Percentiles rank a stretch among this genome's conserved stretches.
Conservation (phyloP, 2,329 filamentous ascomycete genomes). For the Cladophialophora chaetospira region DNA sequence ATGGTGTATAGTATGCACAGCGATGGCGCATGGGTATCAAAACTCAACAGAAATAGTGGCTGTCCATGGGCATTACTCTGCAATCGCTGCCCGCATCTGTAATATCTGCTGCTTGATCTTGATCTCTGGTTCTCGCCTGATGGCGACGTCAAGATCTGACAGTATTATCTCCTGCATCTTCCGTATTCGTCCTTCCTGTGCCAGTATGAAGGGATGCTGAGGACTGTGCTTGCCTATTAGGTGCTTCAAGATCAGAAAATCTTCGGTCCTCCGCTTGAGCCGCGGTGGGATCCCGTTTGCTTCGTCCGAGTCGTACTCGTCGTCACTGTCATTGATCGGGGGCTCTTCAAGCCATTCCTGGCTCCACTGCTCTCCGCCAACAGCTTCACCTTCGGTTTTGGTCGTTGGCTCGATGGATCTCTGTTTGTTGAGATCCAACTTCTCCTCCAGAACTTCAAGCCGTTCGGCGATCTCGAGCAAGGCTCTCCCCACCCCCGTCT, state of each 20-base stretch:
- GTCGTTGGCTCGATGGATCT: constrained; percentile 24
- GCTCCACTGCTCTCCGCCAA: constrained; percentile 39
- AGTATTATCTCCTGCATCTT: constrained; percentile 64
- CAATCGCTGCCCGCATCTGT: constrained; percentile 21
- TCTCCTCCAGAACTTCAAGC: constrained; percentile 65
- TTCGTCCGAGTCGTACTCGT: constrained; percentile 39
- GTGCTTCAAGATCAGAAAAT: constrained; percentile 59
- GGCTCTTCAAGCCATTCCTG: constrained; percentile 39
- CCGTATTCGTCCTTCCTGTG: constrained; percentile 58
- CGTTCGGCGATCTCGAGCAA: constrained; percentile 49
- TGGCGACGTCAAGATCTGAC: constrained; percentile 64
- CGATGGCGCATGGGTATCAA: constrained; percentile 9
- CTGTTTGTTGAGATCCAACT: constrained; percentile 65
- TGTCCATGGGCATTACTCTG: constrained; percentile 21
- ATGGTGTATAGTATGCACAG: constrained; percentile 39
- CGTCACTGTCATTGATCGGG: constrained; percentile 39
- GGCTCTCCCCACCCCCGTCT: constrained; percentile 63
- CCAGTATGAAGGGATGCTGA: constrained; percentile 64
- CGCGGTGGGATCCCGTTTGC: constrained; percentile 34
- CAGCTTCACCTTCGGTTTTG: constrained; percentile 30
- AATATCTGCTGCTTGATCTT: constrained; percentile 36
- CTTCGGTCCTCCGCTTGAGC: constrained; percentile 54
- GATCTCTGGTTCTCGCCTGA: constrained; percentile 56
- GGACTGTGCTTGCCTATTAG: constrained; percentile 55
- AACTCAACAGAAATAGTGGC: background rate